A percentile compares a stretch with the other conserved stretches of the same genome.
Evolutionary conservation across 1,139 yeast genomes (phyloP).

Genomic region (Scheffersomyces parashehatae): DNA sequence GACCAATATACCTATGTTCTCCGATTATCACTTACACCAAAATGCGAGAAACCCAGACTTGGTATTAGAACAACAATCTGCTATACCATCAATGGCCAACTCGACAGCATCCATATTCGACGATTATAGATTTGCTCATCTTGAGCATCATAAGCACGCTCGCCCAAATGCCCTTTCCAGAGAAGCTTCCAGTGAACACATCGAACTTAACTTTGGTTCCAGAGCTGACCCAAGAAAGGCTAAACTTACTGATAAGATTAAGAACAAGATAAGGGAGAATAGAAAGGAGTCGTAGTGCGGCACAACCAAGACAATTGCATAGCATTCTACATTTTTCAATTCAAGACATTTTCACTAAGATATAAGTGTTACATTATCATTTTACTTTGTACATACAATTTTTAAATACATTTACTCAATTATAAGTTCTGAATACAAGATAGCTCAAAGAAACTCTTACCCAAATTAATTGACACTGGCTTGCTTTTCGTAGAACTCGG

Average conservation of each 20-base stretch:
- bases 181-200: slow-evolving; percentile 26
- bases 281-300: slow-evolving; percentile 18
- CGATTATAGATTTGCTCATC: slow-evolving; percentile 19
- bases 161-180: slow-evolving; percentile 15
- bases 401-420: neutral
- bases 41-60: slow-evolving; percentile 30
- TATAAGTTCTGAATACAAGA: neutral
- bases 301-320: too few species aligned
- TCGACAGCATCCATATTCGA: slow-evolving; percentile 28
- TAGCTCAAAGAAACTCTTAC: neutral
- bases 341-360: too few species aligned
- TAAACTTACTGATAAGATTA: slow-evolving; percentile 36
- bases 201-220: slow-evolving; percentile 38
- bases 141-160: slow-evolving; percentile 8
- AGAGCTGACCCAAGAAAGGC: slow-evolving; percentile 8
- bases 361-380: too few species aligned
- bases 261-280: slow-evolving; percentile 34
- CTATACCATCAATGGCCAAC: slow-evolving; percentile 16
- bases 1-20: slow-evolving; percentile 58
- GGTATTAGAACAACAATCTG: slow-evolving; percentile 27
- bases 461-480: slow-evolving; percentile 32
- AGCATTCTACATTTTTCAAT: too few species aligned
- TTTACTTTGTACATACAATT: neutral
- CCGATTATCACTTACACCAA: slow-evolving; percentile 44
- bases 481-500: slow-evolving; percentile 84